phyloP scores from a whole-genome alignment of 225 moss, liverwort and hornwort genomes.

The Polytrichum commune region DNA sequence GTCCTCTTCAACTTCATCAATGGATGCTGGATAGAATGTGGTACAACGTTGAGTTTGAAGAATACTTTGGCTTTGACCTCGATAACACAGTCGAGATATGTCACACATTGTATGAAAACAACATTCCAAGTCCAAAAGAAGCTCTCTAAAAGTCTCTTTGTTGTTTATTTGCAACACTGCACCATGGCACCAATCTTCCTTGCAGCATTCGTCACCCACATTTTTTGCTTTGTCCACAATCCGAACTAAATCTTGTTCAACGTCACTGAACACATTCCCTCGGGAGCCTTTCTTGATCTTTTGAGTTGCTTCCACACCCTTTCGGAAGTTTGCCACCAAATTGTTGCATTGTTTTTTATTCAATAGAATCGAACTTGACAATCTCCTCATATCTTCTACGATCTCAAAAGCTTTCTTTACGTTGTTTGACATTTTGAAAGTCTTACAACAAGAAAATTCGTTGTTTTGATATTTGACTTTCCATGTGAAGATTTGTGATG shows the following conservation, averaged over 20 bases:
- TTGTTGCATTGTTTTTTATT: not conserved
- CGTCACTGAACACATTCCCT: not conserved
- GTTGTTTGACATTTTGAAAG: not conserved
- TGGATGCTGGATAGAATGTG: not conserved
- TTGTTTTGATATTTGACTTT: not conserved
- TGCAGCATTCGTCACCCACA: constrained; percentile 7
- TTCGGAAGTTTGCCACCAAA: not conserved
- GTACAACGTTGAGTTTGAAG: not conserved
- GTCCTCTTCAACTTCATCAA: constrained; percentile 2
- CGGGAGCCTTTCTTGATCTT: not conserved
- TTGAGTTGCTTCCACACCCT: not conserved
- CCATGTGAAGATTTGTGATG: not conserved
- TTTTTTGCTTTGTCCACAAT: not conserved
- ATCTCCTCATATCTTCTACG: not conserved
- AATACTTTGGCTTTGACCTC: not conserved
- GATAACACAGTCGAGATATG: not conserved
- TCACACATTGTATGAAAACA: constrained; percentile 1
- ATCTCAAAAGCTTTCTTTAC: not conserved
- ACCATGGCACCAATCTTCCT: not conserved
- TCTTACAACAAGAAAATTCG: not conserved
- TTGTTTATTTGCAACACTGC: not conserved
- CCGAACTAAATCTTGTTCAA: not conserved
- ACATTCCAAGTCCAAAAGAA: constrained; percentile 6
- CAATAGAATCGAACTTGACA: not conserved
- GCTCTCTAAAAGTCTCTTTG: constrained; percentile 7